phyloP scores from a whole-genome alignment of 345 rosid species.

The Draba incana region DNA sequence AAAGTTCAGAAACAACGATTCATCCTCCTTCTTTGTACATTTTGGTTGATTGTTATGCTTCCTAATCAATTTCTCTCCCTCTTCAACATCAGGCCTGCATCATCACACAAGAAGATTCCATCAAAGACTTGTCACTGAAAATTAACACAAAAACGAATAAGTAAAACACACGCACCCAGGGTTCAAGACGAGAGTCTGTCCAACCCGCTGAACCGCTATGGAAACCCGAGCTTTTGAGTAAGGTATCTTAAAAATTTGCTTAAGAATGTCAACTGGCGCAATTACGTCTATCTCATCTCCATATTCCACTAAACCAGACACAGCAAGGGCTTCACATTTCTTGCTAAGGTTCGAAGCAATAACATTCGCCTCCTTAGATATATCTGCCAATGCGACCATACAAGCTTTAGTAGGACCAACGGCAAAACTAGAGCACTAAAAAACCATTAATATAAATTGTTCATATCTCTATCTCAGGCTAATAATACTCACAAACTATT shows the following conservation, averaged over 20 bases:
- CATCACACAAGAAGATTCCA: constrained; percentile 14
- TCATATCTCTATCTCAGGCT: neutral
- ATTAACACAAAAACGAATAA: neutral
- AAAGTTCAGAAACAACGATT: constrained; percentile 83
- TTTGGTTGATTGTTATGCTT: constrained; percentile 77
- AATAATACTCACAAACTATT: neutral
- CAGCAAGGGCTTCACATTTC: constrained; percentile 95
- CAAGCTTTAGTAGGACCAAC: neutral
- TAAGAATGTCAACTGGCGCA: constrained; percentile 85
- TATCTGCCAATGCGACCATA: constrained; percentile 50
- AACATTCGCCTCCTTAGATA: constrained; percentile 66
- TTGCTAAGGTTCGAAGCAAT: constrained; percentile 63
- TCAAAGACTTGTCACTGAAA: neutral
- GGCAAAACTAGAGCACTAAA: neutral
- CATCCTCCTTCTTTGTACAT: constrained; percentile 59
- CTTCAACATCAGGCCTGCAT: constrained; percentile 88
- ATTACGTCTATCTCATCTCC: constrained; percentile 97
- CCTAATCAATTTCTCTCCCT: constrained; percentile 83
- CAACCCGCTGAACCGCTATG: constrained; percentile 88
- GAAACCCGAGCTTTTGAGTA: constrained; percentile 92
- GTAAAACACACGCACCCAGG: constrained; percentile 60
- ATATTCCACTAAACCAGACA: constrained; percentile 86
- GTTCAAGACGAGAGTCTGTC: constrained; percentile 87
- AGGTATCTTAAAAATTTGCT: constrained; percentile 95
- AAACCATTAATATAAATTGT: neutral